Conservation (phyloP, 306 rosid genomes). For the Dryas drummondii region DNA sequence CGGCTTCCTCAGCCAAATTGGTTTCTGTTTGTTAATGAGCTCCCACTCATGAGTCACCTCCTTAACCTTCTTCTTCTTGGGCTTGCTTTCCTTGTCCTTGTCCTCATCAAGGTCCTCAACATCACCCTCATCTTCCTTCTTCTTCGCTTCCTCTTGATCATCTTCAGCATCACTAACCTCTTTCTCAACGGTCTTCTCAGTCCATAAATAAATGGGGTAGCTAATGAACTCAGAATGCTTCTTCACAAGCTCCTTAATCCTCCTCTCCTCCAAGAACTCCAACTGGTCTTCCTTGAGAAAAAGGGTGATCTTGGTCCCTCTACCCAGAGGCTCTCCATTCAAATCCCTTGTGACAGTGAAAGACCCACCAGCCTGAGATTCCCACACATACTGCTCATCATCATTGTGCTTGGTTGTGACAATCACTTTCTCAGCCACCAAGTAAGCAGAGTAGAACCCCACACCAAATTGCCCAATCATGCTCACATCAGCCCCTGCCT, state of each 20-base stretch:
- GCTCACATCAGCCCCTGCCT: constrained; percentile 41
- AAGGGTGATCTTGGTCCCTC: constrained; percentile 30
- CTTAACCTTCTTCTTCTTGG: constrained; percentile 31
- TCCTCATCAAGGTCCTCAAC: constrained; percentile 34
- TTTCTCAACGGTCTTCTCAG: constrained; percentile 30
- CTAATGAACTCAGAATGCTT: constrained; percentile 40
- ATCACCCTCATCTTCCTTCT: constrained; percentile 31
- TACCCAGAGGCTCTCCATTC: constrained; percentile 28
- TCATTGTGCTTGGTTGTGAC: constrained; percentile 40
- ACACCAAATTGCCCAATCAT: constrained; percentile 42
- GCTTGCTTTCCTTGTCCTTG: constrained; percentile 28
- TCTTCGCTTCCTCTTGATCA: constrained; percentile 13
- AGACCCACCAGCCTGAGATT: constrained; percentile 38
- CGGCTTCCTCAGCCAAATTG: constrained; percentile 37
- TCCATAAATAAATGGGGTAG: constrained; percentile 31
- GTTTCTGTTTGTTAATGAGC: constrained; percentile 36
- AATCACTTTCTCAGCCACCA: constrained; percentile 33
- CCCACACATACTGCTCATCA: constrained; percentile 38
- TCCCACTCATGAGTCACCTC: constrained; percentile 33
- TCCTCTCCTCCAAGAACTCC: constrained; percentile 41
- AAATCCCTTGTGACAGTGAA: constrained; percentile 29
- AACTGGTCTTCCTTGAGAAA: constrained; percentile 38
- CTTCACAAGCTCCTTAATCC: constrained; percentile 35
- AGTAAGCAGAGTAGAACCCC: constrained; percentile 38
- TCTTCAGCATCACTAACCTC: constrained; percentile 36